Base-by-base conservation (phyloP, 805 yeast genomes). In the Cyberlindnera japonica region DNA sequence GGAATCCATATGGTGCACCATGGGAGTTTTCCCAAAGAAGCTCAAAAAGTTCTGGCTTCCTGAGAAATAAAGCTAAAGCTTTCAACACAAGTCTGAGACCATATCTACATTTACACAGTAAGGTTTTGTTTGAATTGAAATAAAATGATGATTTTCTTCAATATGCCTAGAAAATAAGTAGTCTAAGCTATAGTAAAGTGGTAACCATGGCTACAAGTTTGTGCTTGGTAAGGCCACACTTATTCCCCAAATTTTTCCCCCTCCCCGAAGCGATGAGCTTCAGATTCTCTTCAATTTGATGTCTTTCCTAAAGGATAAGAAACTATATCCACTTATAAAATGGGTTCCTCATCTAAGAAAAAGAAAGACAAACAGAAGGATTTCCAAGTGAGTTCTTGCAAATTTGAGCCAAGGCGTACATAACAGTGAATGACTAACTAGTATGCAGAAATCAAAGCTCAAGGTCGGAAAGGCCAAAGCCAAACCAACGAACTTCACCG, bases 391-490 rank as follows among this genome's bases (percentile, higher is more conserved):
- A 20, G 34, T 31, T 20, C 3, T 5, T 9, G 6, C 25, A n/a
- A 6, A 8, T 18, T 9, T 18, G 15, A 42, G 7, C 28, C 28
- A 7, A 25, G n/a, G n/a, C 9, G 15, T 12, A 6, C 9, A 9
- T 9, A 22, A 22, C 11, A 9, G 24, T 16, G 24, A 19, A 31
- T 22, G 15, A 33, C 24, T 32, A 28, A 32, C 41, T 12, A 7
- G 5, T 7, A 12, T 17, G 12, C 53, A 68, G 55, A 88, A 88
- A 61, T 71, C 79, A 44, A 91, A 87, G 68, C 74, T 93, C 38
- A 83, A 75, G 55, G 97, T 93, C 24, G 99, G 99, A 41, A 93
- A 93, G 62, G 68, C 83, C 3, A 76, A 77, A 15, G 77, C 79
- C 6, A 77, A 77, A 47, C 79, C 89, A 6, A 75, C 79, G 15